These are phyloP conservation scores for Botrytis tulipae DNA, from an alignment of 2,329 filamentous ascomycete genomes.

Conservation along the genomic window DNA sequence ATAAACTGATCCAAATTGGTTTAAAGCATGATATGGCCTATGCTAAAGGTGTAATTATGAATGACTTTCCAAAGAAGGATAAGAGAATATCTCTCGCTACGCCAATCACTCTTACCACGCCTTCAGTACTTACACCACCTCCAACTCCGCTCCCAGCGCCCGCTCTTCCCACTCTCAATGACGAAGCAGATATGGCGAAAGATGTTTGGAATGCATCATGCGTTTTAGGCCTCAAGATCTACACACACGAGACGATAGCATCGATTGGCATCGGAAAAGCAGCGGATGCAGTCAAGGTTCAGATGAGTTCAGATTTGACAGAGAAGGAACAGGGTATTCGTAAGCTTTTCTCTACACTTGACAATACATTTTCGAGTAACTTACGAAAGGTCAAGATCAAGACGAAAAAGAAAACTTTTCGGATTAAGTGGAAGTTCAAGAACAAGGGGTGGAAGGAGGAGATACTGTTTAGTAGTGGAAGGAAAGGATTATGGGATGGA, in stretches of 20 bases:
- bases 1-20: slow-evolving; percentile 56
- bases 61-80: background rate
- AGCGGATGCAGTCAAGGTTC: background rate
- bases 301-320: background rate
- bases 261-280: background rate
- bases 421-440: background rate
- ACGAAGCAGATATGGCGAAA: background rate
- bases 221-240: slow-evolving; percentile 9
- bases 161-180: background rate
- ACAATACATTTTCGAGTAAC: background rate
- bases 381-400: slow-evolving; percentile 3
- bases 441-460: background rate
- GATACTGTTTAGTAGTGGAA: background rate
- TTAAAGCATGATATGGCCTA: slow-evolving; percentile 58
- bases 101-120: background rate
- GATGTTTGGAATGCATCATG: slow-evolving; percentile 5
- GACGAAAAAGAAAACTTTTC: background rate
- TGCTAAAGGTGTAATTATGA: slow-evolving; percentile 47
- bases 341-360: background rate
- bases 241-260: background rate
- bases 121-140: background rate
- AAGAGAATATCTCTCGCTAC: background rate
- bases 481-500: too few species aligned
- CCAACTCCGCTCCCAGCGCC: background rate
- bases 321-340: background rate